A percentile compares a stretch with the other conserved stretches of the same genome.
These are phyloP conservation scores for Mallotus japonicus DNA, from an alignment of 441 rosid species.

Conservation along the genomic window DNA sequence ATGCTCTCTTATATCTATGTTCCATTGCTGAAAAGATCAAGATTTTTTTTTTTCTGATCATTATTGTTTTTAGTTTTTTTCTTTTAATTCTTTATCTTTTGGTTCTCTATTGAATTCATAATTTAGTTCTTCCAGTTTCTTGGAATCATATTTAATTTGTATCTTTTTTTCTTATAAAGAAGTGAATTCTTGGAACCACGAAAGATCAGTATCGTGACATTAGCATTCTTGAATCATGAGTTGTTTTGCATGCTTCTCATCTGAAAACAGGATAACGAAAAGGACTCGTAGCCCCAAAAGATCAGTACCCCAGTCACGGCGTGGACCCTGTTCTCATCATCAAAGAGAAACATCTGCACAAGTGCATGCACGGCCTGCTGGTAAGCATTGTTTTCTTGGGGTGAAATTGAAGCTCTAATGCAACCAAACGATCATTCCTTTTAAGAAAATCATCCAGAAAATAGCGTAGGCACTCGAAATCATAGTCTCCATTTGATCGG, in stretches of 20 bases:
- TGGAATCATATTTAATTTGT: no score
- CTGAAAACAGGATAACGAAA: conserved; percentile 44
- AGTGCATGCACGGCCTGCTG: conserved; percentile 13
- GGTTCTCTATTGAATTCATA: no score
- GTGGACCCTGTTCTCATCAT: conserved; percentile 19
- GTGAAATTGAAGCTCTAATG: no score
- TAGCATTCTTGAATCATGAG: conserved; percentile 28
- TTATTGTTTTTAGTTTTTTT: not conserved
- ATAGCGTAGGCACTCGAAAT: no score
- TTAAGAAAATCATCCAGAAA: no score
- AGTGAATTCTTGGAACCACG: not conserved
- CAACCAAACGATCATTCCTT: no score
- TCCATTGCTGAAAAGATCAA: not conserved
- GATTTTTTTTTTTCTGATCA: no score
- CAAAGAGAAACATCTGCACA: conserved; percentile 20
- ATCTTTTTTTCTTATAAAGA: not conserved
- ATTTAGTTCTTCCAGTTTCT: no score
- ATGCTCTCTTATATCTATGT: not conserved
- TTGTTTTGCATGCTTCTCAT: conserved; percentile 72
- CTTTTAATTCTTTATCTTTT: no score
- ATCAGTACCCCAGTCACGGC: conserved; percentile 17
- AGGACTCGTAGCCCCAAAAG: conserved; percentile 32
- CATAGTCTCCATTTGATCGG: no score
- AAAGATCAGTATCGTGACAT: not conserved
- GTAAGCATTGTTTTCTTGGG: conserved; percentile 15